Conservation (phyloP, 2,329 filamentous ascomycete species). For the Alternaria metachromatica region DNA sequence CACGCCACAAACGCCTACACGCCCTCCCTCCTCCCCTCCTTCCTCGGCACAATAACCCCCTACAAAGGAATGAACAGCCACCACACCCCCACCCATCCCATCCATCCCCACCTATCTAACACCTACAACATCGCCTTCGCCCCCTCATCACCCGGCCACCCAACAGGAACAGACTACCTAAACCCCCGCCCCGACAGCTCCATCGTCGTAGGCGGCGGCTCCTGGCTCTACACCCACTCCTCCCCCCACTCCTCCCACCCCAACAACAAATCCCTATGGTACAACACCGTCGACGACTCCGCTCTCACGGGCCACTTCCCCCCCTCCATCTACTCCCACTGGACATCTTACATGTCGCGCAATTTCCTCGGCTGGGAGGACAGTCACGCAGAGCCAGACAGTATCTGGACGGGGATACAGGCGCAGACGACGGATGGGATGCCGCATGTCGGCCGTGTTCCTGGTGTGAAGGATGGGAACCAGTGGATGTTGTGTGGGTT, state of each 20-base stretch:
- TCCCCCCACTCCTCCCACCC: no score
- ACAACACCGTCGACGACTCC: neutral
- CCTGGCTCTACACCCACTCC: neutral
- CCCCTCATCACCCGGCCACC: neutral
- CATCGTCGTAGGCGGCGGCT: neutral
- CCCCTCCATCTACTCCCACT: neutral
- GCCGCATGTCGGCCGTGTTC: neutral
- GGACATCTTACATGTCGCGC: neutral
- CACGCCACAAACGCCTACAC: neutral
- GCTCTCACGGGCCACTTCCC: rapidly evolving
- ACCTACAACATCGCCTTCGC: slow-evolving; percentile 38
- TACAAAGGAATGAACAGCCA: neutral
- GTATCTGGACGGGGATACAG: neutral
- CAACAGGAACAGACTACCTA: slow-evolving; percentile 17
- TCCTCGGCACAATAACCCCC: neutral
- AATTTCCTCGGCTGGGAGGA: neutral
- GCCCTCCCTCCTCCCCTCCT: neutral
- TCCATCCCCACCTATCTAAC: slow-evolving; percentile 24
- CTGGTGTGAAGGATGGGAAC: rapidly evolving
- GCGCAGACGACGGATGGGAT: neutral
- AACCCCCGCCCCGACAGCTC: slow-evolving; percentile 14
- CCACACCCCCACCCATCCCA: neutral
- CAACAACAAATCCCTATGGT: neutral
- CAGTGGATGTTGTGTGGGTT: neutral
- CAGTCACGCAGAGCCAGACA: neutral